Evolutionary conservation across 371 early-diverging fungal species (phyloP).

Genomic region (Umbelopsis sp.): DNA sequence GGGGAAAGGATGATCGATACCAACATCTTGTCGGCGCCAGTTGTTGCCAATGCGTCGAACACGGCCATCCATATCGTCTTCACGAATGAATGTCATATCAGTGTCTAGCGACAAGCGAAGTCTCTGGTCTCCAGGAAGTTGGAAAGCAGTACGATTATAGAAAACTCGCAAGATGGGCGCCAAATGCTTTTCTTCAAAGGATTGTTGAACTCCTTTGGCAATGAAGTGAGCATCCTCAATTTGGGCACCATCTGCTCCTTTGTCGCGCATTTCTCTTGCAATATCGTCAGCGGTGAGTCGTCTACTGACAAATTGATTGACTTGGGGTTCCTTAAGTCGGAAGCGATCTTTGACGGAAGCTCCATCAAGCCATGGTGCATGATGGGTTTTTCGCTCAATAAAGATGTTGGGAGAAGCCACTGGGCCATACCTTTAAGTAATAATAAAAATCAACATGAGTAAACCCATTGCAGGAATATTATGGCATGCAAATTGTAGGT

Average conservation of each 20-base stretch:
- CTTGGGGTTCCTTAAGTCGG: conserved; percentile 45
- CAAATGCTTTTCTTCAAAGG: conserved; percentile 71
- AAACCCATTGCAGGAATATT: not conserved
- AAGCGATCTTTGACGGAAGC: conserved; percentile 71
- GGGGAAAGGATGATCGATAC: conserved; percentile 85
- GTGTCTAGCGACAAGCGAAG: conserved; percentile 97
- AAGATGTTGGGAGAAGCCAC: conserved; percentile 74
- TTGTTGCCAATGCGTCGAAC: conserved; percentile 59
- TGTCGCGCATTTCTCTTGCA: conserved; percentile 81
- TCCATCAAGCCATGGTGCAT: conserved; percentile 93
- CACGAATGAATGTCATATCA: conserved; percentile 94
- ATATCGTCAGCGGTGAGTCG: conserved; percentile 85
- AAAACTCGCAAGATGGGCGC: conserved; percentile 87
- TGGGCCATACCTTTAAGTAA: conserved; percentile 44
- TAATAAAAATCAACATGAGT: conserved; percentile 24
- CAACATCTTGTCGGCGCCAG: conserved; percentile 95
- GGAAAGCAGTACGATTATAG: conserved; percentile 98
- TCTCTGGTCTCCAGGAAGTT: conserved; percentile 90
- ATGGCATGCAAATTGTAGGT: not conserved
- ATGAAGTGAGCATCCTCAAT: conserved; percentile 70
- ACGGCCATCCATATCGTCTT: conserved; percentile 59
- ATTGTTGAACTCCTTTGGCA: conserved; percentile 73
- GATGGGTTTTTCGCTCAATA: conserved; percentile 92
- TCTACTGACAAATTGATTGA: conserved; percentile 62
- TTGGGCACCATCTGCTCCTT: conserved; percentile 64